Evolutionary conservation across 2,329 filamentous ascomycete species (phyloP).

Genomic region (Aspergillus versicolor): DNA sequence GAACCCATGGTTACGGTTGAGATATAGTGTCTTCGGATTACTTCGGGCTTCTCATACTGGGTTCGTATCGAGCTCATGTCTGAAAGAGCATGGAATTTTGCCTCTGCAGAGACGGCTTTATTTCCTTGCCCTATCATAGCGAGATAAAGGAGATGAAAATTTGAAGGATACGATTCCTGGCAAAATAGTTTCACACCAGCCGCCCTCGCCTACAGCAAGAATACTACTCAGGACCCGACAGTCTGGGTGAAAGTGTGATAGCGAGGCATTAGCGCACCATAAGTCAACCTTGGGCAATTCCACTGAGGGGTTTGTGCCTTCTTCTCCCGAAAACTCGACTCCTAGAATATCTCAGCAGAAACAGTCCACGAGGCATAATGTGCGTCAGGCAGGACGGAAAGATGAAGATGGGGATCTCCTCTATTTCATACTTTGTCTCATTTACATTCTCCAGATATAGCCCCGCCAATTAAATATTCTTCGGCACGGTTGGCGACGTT

Average conservation of each 20-base stretch:
- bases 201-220: conserved; percentile 16
- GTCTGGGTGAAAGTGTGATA: conserved; percentile 27
- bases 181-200: conserved; percentile 10
- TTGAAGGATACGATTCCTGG: conserved; percentile 13
- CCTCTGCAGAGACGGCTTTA: neutral
- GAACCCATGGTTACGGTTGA: conserved; percentile 1
- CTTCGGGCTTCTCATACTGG: neutral
- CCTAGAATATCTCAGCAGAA: neutral
- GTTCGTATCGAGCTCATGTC: neutral
- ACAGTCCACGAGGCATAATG: neutral
- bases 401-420: neutral
- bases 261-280: conserved; percentile 23
- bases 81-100: neutral
- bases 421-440: neutral
- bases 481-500: conserved; percentile 1
- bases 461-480: neutral
- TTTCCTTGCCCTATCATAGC: conserved; percentile 2
- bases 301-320: conserved; percentile 14
- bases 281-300: conserved; percentile 14
- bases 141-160: neutral
- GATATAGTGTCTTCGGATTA: conserved; percentile 1
- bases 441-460: no score
- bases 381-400: neutral
- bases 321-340: neutral
- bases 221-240: conserved; percentile 25